Percentiles rank a stretch among this genome's conserved stretches.
These are phyloP conservation scores for Primulina huaijiensis DNA, from an alignment of 257 asterid genomes.

Conservation along the genomic window DNA sequence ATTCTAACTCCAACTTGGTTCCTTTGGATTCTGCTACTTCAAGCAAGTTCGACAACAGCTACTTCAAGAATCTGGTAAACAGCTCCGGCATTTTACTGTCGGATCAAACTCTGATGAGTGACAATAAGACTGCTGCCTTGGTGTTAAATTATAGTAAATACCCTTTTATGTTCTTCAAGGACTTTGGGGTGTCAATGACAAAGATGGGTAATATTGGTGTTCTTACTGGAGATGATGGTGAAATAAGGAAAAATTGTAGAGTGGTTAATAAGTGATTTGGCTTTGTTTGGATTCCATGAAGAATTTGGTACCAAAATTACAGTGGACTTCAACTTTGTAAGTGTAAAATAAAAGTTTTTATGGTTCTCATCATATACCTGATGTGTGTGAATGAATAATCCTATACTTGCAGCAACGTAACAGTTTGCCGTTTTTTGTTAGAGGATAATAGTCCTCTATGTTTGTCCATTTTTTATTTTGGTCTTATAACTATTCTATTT, in stretches of 20 bases:
- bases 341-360: not conserved
- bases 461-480: no score
- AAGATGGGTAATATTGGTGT: slow-evolving; percentile 62
- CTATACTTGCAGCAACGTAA: no score
- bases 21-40: slow-evolving; percentile 44
- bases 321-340: not conserved
- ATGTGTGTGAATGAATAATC: no score
- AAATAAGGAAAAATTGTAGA: slow-evolving; percentile 63
- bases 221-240: slow-evolving; percentile 52
- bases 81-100: slow-evolving; percentile 57
- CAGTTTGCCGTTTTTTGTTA: no score
- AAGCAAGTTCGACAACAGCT: slow-evolving; percentile 54
- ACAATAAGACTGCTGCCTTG: slow-evolving; percentile 47
- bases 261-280: slow-evolving; percentile 36
- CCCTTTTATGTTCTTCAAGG: slow-evolving; percentile 49
- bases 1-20: slow-evolving; percentile 52
- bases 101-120: slow-evolving; percentile 63
- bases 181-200: slow-evolving; percentile 57
- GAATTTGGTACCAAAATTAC: not conserved
- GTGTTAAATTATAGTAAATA: slow-evolving; percentile 43
- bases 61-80: slow-evolving; percentile 52
- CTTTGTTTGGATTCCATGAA: not conserved
- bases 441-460: no score
- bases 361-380: not conserved
- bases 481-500: no score